Base-by-base conservation (phyloP, 2,329 filamentous ascomycete species). In the Pyricularia pennisetigena region DNA sequence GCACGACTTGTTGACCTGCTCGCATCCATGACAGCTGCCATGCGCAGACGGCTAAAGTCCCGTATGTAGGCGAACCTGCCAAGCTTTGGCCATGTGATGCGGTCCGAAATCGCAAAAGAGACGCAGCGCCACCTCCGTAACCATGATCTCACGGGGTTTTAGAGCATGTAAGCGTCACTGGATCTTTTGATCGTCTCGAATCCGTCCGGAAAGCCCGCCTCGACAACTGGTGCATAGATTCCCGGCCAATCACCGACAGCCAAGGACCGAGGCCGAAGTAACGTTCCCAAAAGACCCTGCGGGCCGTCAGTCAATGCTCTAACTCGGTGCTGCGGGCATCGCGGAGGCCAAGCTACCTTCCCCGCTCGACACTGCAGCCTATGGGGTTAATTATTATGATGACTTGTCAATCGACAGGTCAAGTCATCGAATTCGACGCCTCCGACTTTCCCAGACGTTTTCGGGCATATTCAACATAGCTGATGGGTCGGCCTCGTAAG, bases 401-500 rank as follows among this genome's bases (percentile, higher is more conserved):
- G 20, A 49, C 41, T 6, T n/a, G 41, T 49, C 57, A 62, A 28
- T 62, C 59, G 23, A 26, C 14, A 16, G 16, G 9, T 62, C 59
- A 62, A 28, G 26, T 16, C 26, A 16, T 28, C 24, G 59, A 29
- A 28, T 28, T 62, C 10, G 59, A 16, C 4, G 12, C 59, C 2
- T 29, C 59, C 14, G 59, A 62, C 7, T 62, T 14, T 28, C 24
- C 59, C 29, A 62, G 26, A 2, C 59, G 59, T 28, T 28, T 62
- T 28, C 59, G 59, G 3, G 7, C 59, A 28, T 62, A 62, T 62
- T 92, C 88, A 70, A 96, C 80, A 76, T 96, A 97, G 24, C 87
- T 87, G 41, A 94, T 86, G 68, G 83, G 86, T 73, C 91, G 88
- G 68, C 92, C 93, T 76, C 87, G 89, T 67, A 87, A 79, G 69